These are phyloP conservation scores for Trypanosoma lewisi DNA, from an alignment of 208 protist genomes.

Conservation along the genomic window DNA sequence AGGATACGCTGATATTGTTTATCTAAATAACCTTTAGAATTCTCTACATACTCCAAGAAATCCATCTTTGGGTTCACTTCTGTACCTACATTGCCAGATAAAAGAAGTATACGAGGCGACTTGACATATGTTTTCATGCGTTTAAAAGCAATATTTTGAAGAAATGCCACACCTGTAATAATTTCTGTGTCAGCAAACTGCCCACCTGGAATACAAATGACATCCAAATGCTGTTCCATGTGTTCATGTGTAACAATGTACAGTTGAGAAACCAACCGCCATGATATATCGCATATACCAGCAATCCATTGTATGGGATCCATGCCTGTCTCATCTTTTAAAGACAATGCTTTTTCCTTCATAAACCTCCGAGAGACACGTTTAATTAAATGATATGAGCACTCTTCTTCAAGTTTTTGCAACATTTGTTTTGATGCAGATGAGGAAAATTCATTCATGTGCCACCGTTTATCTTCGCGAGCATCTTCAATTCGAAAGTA, in stretches of 20 bases:
- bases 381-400: conserved; percentile 25
- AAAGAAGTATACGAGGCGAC: conserved; percentile 58
- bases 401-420: conserved; percentile 8
- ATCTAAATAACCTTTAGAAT: conserved; percentile 62
- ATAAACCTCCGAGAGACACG: conserved; percentile 20
- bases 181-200: conserved; percentile 24
- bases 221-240: conserved; percentile 26
- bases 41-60: conserved; percentile 54
- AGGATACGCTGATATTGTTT: conserved; percentile 71
- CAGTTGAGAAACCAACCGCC: conserved; percentile 22
- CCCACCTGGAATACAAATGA: conserved; percentile 27
- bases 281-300: conserved; percentile 28
- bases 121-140: conserved; percentile 35
- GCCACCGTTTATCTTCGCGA: not conserved
- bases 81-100: conserved; percentile 54
- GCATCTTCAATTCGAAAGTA: not conserved
- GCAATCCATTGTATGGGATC: conserved; percentile 21
- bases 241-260: conserved; percentile 15
- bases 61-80: conserved; percentile 22
- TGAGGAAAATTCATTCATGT: conserved; percentile 18
- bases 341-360: conserved; percentile 7
- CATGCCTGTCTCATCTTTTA: not conserved
- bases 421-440: not conserved
- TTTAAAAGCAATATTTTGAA: conserved; percentile 28
- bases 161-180: conserved; percentile 24